Evolutionary conservation across 306 rosid genomes (phyloP).

Genomic region (Myrica gale): DNA sequence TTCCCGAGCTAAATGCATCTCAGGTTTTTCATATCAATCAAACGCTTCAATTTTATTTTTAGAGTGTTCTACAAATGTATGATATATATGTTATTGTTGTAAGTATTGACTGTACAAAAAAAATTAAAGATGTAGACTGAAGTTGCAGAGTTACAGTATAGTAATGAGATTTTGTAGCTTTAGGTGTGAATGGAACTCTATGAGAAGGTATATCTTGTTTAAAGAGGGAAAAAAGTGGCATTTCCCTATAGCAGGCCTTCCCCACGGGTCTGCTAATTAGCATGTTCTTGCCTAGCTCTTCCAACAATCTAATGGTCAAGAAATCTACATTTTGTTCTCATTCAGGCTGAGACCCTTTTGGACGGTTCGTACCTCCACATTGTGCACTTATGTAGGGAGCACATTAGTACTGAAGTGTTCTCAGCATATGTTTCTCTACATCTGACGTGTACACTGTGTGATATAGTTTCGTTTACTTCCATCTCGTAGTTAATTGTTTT

Average conservation of each 20-base stretch:
- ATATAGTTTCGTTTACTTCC: neutral
- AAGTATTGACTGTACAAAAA: neutral
- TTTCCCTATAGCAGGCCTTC: neutral
- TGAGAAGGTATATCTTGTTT: neutral
- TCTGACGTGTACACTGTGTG: neutral
- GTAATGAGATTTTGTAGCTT: neutral
- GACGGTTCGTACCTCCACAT: neutral
- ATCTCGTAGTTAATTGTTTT: neutral
- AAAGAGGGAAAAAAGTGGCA: neutral
- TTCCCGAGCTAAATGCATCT: conserved; percentile 98
- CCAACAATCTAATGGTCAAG: neutral
- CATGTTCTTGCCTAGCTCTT: neutral
- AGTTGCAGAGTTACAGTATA: neutral
- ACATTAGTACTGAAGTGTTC: neutral
- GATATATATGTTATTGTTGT: neutral
- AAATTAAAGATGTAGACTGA: neutral
- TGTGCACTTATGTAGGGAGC: neutral
- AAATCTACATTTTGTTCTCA: neutral
- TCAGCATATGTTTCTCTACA: neutral
- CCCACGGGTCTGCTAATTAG: neutral
- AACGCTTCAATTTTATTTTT: neutral
- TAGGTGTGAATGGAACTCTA: neutral
- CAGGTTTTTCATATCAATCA: conserved; percentile 59
- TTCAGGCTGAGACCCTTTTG: neutral
- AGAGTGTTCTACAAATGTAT: conserved; percentile 6